Evolutionary conservation across 805 yeast species (phyloP).

Genomic region (Ogataea siamensis): DNA sequence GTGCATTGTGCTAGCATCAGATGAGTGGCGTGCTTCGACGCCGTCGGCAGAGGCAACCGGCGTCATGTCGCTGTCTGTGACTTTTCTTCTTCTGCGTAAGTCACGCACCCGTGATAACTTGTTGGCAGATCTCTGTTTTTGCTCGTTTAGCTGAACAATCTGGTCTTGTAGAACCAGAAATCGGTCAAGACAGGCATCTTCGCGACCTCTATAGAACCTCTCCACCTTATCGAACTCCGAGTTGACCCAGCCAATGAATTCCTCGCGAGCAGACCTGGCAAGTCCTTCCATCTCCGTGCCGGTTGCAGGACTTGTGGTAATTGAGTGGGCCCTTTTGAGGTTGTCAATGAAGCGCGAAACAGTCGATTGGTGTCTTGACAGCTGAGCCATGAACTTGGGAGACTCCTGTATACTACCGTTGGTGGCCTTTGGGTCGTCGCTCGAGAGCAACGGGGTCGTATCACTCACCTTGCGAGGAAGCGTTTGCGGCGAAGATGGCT

Average conservation of each 20-base stretch:
- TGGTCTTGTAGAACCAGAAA: constrained; percentile 66
- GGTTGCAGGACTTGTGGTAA: constrained; percentile 3
- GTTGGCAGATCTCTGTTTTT: constrained; percentile 34
- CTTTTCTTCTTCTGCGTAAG: constrained; percentile 12
- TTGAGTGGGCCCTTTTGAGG: constrained; percentile 19
- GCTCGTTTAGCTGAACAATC: constrained; percentile 59
- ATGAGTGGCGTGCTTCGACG: constrained; percentile 3
- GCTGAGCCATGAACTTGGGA: not conserved
- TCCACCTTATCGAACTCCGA: constrained; percentile 59
- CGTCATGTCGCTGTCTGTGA: not conserved
- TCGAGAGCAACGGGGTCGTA: constrained; percentile 8
- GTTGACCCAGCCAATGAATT: constrained; percentile 69
- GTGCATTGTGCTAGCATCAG: constrained; percentile 3
- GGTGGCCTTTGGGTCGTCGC: not conserved
- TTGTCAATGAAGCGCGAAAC: constrained; percentile 18
- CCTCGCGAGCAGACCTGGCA: constrained; percentile 39
- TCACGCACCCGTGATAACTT: constrained; percentile 13
- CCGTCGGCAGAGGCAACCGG: not conserved
- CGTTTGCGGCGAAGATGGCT: not conserved
- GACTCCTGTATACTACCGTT: not conserved
- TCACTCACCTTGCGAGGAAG: constrained; percentile 3
- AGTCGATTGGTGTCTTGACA: constrained; percentile 25
- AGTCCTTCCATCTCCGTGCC: constrained; percentile 33
- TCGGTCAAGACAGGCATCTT: constrained; percentile 57
- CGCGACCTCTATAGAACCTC: constrained; percentile 57